Percentiles rank a stretch among this genome's conserved stretches.
Evolutionary conservation across 2,329 filamentous ascomycete species (phyloP).

Genomic region (Parastagonospora avenae): DNA sequence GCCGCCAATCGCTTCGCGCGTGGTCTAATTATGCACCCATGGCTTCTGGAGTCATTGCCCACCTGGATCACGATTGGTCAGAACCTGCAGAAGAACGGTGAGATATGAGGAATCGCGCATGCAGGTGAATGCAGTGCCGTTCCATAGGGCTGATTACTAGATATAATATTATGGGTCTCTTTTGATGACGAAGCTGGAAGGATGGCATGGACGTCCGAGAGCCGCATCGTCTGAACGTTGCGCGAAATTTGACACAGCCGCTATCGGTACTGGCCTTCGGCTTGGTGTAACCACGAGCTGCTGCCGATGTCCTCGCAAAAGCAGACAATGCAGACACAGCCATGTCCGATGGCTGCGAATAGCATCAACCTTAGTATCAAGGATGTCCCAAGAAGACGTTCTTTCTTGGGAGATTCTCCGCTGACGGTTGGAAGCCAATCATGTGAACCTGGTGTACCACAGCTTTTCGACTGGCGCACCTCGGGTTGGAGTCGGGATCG

Average conservation of each 20-base stretch:
- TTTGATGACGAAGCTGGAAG: neutral
- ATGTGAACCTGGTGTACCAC: too few species aligned
- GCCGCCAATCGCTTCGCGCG: neutral
- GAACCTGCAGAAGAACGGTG: constrained; percentile 28
- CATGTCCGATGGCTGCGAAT: neutral
- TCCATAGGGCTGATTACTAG: constrained; percentile 32
- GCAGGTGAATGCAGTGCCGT: constrained; percentile 13
- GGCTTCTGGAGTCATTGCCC: neutral
- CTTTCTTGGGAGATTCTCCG: too few species aligned
- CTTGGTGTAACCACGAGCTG: neutral
- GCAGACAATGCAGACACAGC: constrained; percentile 12
- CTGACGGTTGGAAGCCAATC: too few species aligned
- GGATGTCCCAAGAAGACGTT: too few species aligned
- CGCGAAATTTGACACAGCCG: neutral
- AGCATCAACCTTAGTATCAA: too few species aligned
- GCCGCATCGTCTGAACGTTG: neutral
- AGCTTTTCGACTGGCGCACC: too few species aligned
- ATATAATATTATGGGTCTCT: constrained; percentile 16
- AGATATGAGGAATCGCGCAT: constrained; percentile 22
- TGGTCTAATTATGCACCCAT: neutral
- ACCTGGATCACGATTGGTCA: constrained; percentile 15
- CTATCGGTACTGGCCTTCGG: neutral
- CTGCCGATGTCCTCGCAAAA: neutral
- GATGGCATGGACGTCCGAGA: neutral
- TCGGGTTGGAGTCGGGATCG: too few species aligned